Percentiles rank a stretch among this genome's conserved stretches.
phyloP scores from a whole-genome alignment of 495 filamentous ascomycete genomes.

The Penicillium steckii region DNA sequence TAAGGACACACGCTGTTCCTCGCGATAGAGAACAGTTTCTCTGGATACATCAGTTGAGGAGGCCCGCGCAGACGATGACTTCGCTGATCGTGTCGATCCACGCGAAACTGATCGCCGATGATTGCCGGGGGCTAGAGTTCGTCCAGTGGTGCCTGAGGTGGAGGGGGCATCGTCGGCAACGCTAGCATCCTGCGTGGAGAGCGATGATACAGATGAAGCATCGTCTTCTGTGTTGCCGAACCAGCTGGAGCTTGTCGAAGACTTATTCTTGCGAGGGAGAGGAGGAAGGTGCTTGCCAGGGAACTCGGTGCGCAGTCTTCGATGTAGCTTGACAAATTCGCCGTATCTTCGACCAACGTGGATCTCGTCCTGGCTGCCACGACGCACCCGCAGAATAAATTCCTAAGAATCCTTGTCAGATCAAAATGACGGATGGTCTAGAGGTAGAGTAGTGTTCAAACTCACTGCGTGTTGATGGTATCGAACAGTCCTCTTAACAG shows the following conservation, averaged over 20 bases:
- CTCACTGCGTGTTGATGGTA: slow-evolving; percentile 90
- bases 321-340: slow-evolving; percentile 79
- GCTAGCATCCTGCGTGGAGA: slow-evolving; percentile 58
- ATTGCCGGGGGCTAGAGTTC: slow-evolving; percentile 23
- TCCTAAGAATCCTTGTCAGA: slow-evolving; percentile 57
- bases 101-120: slow-evolving; percentile 39
- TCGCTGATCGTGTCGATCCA: slow-evolving; percentile 35
- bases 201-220: slow-evolving; percentile 74
- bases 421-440: too few species aligned
- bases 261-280: slow-evolving; percentile 87
- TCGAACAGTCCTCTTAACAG: slow-evolving; percentile 80
- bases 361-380: slow-evolving; percentile 64
- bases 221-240: slow-evolving; percentile 60
- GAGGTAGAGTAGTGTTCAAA: background rate
- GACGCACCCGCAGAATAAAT: slow-evolving; percentile 83
- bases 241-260: slow-evolving; percentile 59
- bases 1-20: slow-evolving; percentile 88
- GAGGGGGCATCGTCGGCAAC: slow-evolving; percentile 33
- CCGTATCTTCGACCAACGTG: slow-evolving; percentile 86
- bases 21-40: slow-evolving; percentile 69
- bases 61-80: slow-evolving; percentile 38
- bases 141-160: slow-evolving; percentile 11
- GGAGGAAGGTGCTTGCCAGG: slow-evolving; percentile 88
- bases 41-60: slow-evolving; percentile 42
- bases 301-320: slow-evolving; percentile 75